Base-by-base conservation (phyloP, 805 yeast genomes). In the Starmerella apis region DNA sequence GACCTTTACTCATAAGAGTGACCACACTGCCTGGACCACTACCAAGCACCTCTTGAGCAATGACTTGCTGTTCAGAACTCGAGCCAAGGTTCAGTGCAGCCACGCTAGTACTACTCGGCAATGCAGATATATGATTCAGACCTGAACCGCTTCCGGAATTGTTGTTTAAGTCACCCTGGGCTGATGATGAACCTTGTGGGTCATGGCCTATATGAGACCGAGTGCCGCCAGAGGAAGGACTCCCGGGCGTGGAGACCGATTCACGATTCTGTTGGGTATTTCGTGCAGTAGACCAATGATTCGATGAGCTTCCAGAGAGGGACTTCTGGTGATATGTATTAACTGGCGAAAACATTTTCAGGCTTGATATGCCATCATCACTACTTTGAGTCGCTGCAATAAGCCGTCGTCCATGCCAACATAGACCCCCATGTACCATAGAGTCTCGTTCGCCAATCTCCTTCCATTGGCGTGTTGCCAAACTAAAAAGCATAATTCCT, bases 381-480 rank as follows among this genome's bases (percentile, higher is more conserved):
- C 63, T 61, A 28, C 54, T 49, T 3, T 63, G 65, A 1, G 64
- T 62, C 1, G 64, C 65, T 25, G 72, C 60, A 13, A 70, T 46
- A 24, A 64, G 59, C 16, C 49, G 44, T 27, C 66, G 62, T 11
- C 66, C 66, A 48, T 62, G 64, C 73, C 71, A 68, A n/a, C 57
- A 57, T 57, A 64, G 56, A 43, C 73, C 74, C 57, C 62, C 48
- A 54, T 71, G 22, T 63, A 64, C 55, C 62, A 63, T 49, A 61
- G 65, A 23, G 38, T 58, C 58, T 59, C 71, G 63, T 56, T 62
- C 68, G 10, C 62, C 68, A 41, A 75, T 63, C 47, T 66, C 60
- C 55, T 72, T 75, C 80, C 80, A 76, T 31, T 66, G 65, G n/a
- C 72, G 68, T 1, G 70, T 63, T 31, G 62, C 52, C 11, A 67